Conservation (phyloP, 139 green algal species). For the Ulvella scutata region DNA sequence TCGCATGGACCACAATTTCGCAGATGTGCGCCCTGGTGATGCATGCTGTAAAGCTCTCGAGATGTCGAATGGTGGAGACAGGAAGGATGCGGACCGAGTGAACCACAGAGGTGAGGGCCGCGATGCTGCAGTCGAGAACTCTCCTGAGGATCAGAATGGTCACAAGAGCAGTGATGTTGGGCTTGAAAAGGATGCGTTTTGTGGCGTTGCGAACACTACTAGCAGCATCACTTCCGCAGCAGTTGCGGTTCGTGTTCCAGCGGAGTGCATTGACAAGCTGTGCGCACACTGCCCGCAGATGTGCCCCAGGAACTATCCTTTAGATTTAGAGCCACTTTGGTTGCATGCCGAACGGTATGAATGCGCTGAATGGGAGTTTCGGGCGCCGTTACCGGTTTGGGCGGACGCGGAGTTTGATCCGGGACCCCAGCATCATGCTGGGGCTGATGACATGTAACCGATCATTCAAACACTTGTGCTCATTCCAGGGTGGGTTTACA, state of each 20-base stretch:
- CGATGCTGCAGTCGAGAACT: background rate
- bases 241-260: background rate
- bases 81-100: background rate
- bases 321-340: constrained; percentile 45
- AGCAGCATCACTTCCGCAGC: background rate
- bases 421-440: no score
- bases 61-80: no score
- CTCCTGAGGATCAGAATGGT: background rate
- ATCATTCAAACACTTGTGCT: no score
- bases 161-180: background rate
- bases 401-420: constrained; percentile 16
- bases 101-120: background rate
- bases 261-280: constrained; percentile 8
- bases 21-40: no score
- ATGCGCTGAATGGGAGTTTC: constrained; percentile 30
- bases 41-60: no score
- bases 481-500: no score
- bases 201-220: background rate
- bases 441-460: no score
- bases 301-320: constrained; percentile 26
- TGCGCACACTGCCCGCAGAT: constrained; percentile 34
- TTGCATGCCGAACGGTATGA: constrained; percentile 21
- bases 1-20: no score
- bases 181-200: background rate
- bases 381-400: constrained; percentile 40